Conservation (phyloP, 2,329 filamentous ascomycete species). For the Claviceps cyperi region DNA sequence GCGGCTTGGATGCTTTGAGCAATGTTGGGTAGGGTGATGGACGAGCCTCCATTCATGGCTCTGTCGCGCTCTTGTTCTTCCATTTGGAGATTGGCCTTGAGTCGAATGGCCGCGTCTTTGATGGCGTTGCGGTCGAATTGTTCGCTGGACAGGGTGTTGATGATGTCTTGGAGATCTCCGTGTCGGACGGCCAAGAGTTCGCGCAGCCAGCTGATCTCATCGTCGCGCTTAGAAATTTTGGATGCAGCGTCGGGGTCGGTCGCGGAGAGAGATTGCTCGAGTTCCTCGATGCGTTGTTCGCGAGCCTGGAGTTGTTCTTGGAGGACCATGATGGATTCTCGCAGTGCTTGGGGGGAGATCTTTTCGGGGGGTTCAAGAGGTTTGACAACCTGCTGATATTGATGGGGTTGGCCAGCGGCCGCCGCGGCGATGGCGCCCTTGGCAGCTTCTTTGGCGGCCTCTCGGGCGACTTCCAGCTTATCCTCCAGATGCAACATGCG, state of each 20-base stretch:
- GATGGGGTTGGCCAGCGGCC: slow-evolving; percentile 3
- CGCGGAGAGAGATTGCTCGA: slow-evolving; percentile 56
- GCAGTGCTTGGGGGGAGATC: slow-evolving; percentile 84
- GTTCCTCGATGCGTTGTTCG: slow-evolving; percentile 75
- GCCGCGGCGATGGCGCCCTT: slow-evolving; percentile 28
- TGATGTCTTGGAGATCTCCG: slow-evolving; percentile 85
- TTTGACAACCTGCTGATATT: slow-evolving; percentile 14
- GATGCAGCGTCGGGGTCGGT: slow-evolving; percentile 62
- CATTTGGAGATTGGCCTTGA: slow-evolving; percentile 94
- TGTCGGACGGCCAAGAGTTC: slow-evolving; percentile 84
- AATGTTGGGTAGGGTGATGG: slow-evolving; percentile 57
- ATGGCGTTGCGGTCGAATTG: slow-evolving; percentile 65
- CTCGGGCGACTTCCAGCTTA: slow-evolving; percentile 77
- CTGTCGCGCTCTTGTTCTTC: slow-evolving; percentile 91
- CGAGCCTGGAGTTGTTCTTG: slow-evolving; percentile 95
- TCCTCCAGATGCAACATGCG: slow-evolving; percentile 76
- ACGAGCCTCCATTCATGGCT: slow-evolving; percentile 55
- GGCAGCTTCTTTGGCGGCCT: slow-evolving; percentile 71
- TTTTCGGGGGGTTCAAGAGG: slow-evolving; percentile 54
- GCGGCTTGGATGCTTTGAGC: slow-evolving; percentile 64
- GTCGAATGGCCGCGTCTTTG: slow-evolving; percentile 79
- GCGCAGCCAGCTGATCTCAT: slow-evolving; percentile 88
- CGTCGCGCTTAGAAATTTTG: slow-evolving; percentile 82
- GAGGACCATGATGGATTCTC: slow-evolving; percentile 89
- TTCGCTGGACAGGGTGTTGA: slow-evolving; percentile 60